Conservation (phyloP, 2,329 filamentous ascomycete species). For the Trichoderma endophyticum region DNA sequence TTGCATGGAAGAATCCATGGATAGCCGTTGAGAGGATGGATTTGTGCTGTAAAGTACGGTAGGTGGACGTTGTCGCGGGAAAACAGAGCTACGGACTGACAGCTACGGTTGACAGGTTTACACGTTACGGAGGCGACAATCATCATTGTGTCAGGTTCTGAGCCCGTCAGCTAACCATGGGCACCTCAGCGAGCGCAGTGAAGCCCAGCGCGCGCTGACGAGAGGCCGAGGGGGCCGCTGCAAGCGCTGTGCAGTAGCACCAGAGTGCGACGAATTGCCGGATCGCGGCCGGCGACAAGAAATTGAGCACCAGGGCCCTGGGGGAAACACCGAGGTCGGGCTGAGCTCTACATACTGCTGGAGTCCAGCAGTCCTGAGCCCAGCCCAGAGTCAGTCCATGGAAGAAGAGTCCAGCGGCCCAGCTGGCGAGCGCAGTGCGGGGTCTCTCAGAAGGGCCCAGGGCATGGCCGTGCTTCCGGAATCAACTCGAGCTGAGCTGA, state of each 20-base stretch:
- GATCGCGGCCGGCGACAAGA: not conserved
- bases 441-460: slow-evolving; percentile 4
- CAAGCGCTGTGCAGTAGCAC: not conserved
- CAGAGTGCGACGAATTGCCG: not conserved
- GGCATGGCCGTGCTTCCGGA: slow-evolving; percentile 1
- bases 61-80: not conserved
- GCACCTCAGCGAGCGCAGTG: not conserved
- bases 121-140: not conserved
- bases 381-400: not conserved
- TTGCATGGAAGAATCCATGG: not conserved
- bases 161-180: not conserved
- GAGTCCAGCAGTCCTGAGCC: not conserved
- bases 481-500: not conserved
- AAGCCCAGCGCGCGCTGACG: not conserved
- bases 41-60: not conserved
- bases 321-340: not conserved
- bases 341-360: not conserved
- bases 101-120: not conserved
- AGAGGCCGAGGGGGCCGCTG: not conserved
- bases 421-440: slow-evolving; percentile 6
- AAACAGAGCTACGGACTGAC: not conserved
- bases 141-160: not conserved
- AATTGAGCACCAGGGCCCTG: not conserved
- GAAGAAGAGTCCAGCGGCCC: not conserved
- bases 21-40: not conserved